phyloP scores from a whole-genome alignment of 495 filamentous ascomycete species.

The Penicillium pulvis region DNA sequence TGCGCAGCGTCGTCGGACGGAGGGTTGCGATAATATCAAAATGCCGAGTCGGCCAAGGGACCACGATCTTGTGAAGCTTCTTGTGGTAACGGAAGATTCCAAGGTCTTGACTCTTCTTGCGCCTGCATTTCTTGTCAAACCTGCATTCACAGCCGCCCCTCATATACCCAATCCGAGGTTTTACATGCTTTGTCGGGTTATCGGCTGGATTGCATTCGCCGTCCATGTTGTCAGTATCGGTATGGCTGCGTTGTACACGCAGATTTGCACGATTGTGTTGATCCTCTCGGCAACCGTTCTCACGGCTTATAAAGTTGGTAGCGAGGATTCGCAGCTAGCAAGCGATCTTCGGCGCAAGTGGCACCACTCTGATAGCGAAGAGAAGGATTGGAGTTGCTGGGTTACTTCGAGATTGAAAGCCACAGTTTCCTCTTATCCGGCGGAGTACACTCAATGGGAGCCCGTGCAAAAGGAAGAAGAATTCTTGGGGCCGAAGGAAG shows the following conservation, averaged over 20 bases:
- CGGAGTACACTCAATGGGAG: slow-evolving; percentile 7
- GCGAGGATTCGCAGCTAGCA: slow-evolving; percentile 8
- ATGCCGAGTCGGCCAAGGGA: slow-evolving; percentile 1
- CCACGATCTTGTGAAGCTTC: slow-evolving; percentile 6
- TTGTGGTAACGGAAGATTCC: slow-evolving; percentile 12
- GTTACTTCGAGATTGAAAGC: slow-evolving; percentile 12
- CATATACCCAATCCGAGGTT: slow-evolving; percentile 2
- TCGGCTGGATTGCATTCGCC: slow-evolving; percentile 17
- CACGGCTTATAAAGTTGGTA: slow-evolving; percentile 12
- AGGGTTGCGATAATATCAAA: background rate
- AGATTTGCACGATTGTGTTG: slow-evolving; percentile 15
- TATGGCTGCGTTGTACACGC: slow-evolving; percentile 17
- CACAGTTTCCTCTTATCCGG: slow-evolving; percentile 13
- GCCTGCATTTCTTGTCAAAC: slow-evolving; percentile 10
- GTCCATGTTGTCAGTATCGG: slow-evolving; percentile 21
- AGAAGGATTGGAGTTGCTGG: slow-evolving; percentile 8
- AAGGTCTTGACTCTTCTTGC: slow-evolving; percentile 16
- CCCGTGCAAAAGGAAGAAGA: background rate
- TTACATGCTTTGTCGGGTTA: slow-evolving; percentile 1
- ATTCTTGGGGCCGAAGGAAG: background rate
- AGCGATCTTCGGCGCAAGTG: background rate
- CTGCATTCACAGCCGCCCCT: slow-evolving; percentile 6
- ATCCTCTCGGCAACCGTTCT: slow-evolving; percentile 15
- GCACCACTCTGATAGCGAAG: background rate
- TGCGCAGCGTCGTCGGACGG: background rate